phyloP scores from a whole-genome alignment of 2,329 filamentous ascomycete genomes.

The Ophiostoma fasciatum region DNA sequence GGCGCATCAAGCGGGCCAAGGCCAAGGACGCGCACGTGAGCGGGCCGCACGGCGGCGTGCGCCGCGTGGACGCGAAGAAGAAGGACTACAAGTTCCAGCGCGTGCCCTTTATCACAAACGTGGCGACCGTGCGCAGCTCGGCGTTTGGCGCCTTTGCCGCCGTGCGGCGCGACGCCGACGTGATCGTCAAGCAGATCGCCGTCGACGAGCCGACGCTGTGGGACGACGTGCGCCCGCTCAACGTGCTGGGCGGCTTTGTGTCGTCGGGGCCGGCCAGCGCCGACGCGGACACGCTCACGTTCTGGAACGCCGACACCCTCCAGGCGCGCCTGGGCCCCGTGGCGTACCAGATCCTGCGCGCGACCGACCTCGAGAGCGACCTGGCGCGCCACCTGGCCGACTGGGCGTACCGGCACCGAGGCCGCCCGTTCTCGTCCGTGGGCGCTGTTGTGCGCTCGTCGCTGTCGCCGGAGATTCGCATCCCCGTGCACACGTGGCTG shows the following conservation, averaged over 20 bases:
- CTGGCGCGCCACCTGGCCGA: conserved; percentile 33
- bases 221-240: conserved; percentile 55
- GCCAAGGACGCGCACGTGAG: conserved; percentile 48
- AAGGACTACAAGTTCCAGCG: conserved; percentile 95
- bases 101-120: conserved; percentile 74
- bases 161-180: conserved; percentile 68
- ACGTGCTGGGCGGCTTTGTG: conserved; percentile 50
- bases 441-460: conserved; percentile 38
- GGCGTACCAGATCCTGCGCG: conserved; percentile 40
- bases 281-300: conserved; percentile 26
- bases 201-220: conserved; percentile 55
- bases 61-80: conserved; percentile 38
- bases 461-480: conserved; percentile 48
- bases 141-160: conserved; percentile 82
- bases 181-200: conserved; percentile 56
- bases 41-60: background rate
- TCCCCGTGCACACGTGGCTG: conserved; percentile 76
- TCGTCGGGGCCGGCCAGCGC: conserved; percentile 23
- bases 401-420: conserved; percentile 22
- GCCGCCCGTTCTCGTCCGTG: conserved; percentile 12
- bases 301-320: conserved; percentile 26
- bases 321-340: conserved; percentile 37
- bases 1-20: conserved; percentile 66
- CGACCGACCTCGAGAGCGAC: conserved; percentile 51
- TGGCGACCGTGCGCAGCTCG: conserved; percentile 73